phyloP scores from a whole-genome alignment of 805 yeast species.

The Myxozyma vanderwaltii region DNA sequence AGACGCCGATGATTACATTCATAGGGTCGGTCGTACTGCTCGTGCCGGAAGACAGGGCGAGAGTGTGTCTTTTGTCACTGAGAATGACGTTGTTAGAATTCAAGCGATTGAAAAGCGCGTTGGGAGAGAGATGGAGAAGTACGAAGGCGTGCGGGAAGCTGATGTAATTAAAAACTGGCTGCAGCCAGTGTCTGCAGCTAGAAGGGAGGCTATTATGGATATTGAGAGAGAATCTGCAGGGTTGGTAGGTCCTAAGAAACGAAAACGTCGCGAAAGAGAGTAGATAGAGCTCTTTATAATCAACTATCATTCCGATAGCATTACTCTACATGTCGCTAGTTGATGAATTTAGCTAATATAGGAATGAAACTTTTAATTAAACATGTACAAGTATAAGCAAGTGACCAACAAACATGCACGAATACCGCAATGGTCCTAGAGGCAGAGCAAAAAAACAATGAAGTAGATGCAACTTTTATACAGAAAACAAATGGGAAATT shows the following conservation, averaged over 20 bases:
- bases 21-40: constrained; percentile 98
- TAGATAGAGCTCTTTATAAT: too few species aligned
- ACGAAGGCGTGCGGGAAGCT: constrained; percentile 71
- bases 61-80: constrained; percentile 78
- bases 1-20: constrained; percentile 94
- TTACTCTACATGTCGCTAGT: too few species aligned
- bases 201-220: constrained; percentile 86
- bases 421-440: neutral
- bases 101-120: constrained; percentile 86
- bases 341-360: too few species aligned
- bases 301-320: too few species aligned
- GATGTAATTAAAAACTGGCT: constrained; percentile 73
- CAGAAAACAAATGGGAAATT: neutral
- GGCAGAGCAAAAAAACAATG: neutral
- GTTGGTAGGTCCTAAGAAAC: constrained; percentile 7
- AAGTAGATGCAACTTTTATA: neutral
- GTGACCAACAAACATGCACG: neutral
- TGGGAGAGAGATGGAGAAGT: constrained; percentile 74
- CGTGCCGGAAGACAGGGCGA: constrained; percentile 94
- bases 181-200: constrained; percentile 72
- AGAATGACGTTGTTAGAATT: constrained; percentile 78
- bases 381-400: neutral
- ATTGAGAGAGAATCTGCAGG: constrained; percentile 73
- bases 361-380: neutral
- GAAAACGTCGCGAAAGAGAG: constrained; percentile 2